Conservation (phyloP, 352 stramenopile genomes). For the Phytophthora melonis region DNA sequence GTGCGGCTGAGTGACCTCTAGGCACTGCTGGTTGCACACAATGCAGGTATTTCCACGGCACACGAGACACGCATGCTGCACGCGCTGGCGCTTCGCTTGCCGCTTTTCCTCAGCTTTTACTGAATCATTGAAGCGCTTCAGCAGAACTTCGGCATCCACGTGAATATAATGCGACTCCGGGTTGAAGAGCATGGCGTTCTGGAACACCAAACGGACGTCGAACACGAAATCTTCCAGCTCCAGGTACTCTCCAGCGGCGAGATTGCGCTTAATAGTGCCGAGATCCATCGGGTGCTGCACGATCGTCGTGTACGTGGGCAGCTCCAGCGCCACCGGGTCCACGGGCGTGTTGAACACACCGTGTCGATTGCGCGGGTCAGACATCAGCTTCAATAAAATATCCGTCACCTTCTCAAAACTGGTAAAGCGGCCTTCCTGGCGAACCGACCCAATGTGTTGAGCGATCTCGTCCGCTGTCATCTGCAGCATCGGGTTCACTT, state of each 20-base stretch:
- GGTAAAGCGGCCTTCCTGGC: constrained; percentile 63
- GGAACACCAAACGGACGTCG: constrained; percentile 89
- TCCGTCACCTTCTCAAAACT: constrained; percentile 73
- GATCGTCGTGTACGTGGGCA: constrained; percentile 78
- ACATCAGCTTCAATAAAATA: constrained; percentile 81
- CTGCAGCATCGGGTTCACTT: constrained; percentile 63
- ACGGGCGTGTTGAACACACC: constrained; percentile 83
- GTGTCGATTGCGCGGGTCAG: constrained; percentile 71
- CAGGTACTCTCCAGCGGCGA: constrained; percentile 87
- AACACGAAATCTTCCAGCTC: constrained; percentile 81
- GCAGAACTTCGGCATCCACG: constrained; percentile 66
- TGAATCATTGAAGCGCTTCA: constrained; percentile 73
- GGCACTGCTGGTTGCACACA: constrained; percentile 78
- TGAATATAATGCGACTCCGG: constrained; percentile 80
- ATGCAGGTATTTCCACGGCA: constrained; percentile 78
- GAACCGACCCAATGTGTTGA: constrained; percentile 75
- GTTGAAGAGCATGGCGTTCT: constrained; percentile 93
- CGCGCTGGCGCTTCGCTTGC: constrained; percentile 51
- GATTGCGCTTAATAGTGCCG: constrained; percentile 84
- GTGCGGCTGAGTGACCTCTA: constrained; percentile 67
- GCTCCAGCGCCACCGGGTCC: constrained; percentile 68
- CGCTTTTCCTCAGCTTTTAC: constrained; percentile 57
- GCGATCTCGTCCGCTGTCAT: constrained; percentile 71
- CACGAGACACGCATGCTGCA: constrained; percentile 61
- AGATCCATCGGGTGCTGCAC: constrained; percentile 93